Base-by-base conservation (phyloP, 208 protist species). In the Porcisia hertigi region DNA sequence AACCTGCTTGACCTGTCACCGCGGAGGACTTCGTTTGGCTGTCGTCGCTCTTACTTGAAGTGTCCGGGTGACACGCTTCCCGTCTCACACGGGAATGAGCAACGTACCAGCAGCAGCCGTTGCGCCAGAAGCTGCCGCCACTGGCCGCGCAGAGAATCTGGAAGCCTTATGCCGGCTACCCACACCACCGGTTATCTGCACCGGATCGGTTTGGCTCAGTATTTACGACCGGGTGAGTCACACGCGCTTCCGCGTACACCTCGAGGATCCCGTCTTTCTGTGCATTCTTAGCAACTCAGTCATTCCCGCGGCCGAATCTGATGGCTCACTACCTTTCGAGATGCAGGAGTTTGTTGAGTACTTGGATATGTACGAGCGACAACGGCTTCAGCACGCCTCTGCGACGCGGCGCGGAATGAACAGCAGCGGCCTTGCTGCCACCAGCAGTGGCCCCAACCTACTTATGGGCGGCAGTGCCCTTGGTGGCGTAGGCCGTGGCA, bases 261-360 rank as follows among this genome's bases (percentile, higher is more conserved):
- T 82, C 3, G 66, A 82, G 34, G 78, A 82, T 65, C 78, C 78
- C 0, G 59, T 73, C 18, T 78, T 82, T n/a, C 59, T 82, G 0
- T 63, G 49, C 23, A 69, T 82, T 3, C 66, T 82, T 1, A 69
- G 69, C 73, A 71, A 64, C 54, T 52, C 72, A 23, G 69, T 82
- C 60, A 52, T 82, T 20, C 72, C 73, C 5, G 78, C 59, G 0
- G 66, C 69, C 3, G 78, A 82, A 58, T 47, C 66, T n/a, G 78
- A 82, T 67, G 78, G 73, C 53, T 55, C 67, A 8, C 69, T 82
- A 12, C 73, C 78, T 0, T 82, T 75, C 41, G 78, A 82, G 69
- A 77, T 82, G 58, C 47, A 49, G 9, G 78, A 82, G 54, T 82
- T 82, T 52, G 73, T 82, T 0, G 73, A 77, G 41, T 82, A 71